phyloP scores from a whole-genome alignment of 345 rosid species.

The Pistacia vera region DNA sequence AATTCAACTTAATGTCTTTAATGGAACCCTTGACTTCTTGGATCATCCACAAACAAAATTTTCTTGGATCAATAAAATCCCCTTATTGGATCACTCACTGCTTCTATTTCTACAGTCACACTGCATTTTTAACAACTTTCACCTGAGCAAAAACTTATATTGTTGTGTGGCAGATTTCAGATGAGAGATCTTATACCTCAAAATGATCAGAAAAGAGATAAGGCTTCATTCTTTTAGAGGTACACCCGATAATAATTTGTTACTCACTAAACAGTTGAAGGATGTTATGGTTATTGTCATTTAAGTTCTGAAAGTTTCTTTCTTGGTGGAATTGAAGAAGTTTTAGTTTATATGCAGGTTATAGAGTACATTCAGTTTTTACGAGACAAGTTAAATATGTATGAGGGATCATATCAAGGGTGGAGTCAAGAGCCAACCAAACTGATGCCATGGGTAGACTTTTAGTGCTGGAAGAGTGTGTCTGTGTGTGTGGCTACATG shows the following conservation, averaged over 20 bases:
- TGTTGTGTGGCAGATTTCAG: slow-evolving; percentile 64
- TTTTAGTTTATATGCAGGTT: slow-evolving; percentile 45
- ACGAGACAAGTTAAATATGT: slow-evolving; percentile 67
- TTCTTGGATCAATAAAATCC: slow-evolving; percentile 26
- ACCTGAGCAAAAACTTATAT: slow-evolving; percentile 16
- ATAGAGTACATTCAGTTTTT: slow-evolving; percentile 81
- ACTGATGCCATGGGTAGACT: slow-evolving; percentile 69
- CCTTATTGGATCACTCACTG: slow-evolving; percentile 34
- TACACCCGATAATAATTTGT: slow-evolving; percentile 16
- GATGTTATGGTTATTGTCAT: background rate
- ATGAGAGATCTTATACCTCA: slow-evolving; percentile 84
- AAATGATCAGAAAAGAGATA: slow-evolving; percentile 81
- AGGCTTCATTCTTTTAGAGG: slow-evolving; percentile 86
- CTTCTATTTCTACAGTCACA: background rate
- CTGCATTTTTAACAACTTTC: background rate
- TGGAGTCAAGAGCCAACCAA: slow-evolving; percentile 66
- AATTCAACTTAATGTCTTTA: background rate
- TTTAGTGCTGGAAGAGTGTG: slow-evolving; percentile 9
- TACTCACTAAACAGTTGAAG: background rate
- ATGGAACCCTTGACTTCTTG: slow-evolving; percentile 24
- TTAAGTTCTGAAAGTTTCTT: background rate
- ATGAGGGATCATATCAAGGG: slow-evolving; percentile 66
- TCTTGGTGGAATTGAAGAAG: slow-evolving; percentile 10
- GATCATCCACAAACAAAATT: slow-evolving; percentile 26
- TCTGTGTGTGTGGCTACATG: background rate